phyloP scores from a whole-genome alignment of 2,329 filamentous ascomycete genomes.

The Simplicillium aogashimaense region DNA sequence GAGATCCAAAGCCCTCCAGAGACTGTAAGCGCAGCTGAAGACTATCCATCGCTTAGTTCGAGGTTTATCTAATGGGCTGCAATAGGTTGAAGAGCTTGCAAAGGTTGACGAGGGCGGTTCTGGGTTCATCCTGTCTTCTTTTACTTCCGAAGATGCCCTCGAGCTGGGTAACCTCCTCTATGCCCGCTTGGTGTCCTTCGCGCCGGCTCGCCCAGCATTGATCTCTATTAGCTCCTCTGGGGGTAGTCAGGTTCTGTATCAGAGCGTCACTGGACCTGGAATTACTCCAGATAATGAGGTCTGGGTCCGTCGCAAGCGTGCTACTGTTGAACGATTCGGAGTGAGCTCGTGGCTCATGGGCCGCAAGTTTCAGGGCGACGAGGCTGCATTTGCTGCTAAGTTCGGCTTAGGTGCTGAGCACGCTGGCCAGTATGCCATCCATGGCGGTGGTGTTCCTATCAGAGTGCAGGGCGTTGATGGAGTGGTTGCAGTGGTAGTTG shows the following conservation, averaged over 20 bases:
- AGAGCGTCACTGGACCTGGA: conserved; percentile 56
- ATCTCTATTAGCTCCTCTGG: conserved; percentile 56
- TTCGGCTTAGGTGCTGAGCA: conserved; percentile 49
- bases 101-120: conserved; percentile 24
- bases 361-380: conserved; percentile 55
- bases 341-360: conserved; percentile 61
- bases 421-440: conserved; percentile 59
- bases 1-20: conserved; percentile 12
- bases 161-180: conserved; percentile 55
- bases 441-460: conserved; percentile 68
- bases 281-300: conserved; percentile 61
- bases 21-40: conserved; percentile 9
- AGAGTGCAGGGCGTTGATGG: conserved; percentile 66
- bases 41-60: too few relatives aligned
- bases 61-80: neutral
- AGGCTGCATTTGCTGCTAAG: conserved; percentile 53
- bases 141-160: conserved; percentile 56
- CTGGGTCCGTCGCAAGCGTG: conserved; percentile 63
- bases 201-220: conserved; percentile 34
- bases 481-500: conserved; percentile 63
- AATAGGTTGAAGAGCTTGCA: conserved; percentile 18
- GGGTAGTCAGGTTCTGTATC: conserved; percentile 55
- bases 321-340: conserved; percentile 63
- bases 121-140: conserved; percentile 36
- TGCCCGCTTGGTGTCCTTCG: conserved; percentile 46